phyloP scores from a whole-genome alignment of 148 eudicot genomes.

The Arbutus unedo region DNA sequence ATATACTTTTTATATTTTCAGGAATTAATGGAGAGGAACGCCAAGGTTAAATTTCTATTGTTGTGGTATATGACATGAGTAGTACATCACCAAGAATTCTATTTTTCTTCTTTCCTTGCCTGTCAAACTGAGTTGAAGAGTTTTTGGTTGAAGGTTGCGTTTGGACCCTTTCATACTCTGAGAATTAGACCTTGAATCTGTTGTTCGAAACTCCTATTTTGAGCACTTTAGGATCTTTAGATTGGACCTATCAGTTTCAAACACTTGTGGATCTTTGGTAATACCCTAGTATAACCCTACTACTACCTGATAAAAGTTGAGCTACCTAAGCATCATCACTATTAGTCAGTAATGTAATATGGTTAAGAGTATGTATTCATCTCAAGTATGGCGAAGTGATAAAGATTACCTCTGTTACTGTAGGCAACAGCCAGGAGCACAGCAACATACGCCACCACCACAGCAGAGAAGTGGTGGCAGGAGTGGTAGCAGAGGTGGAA shows the following conservation, averaged over 20 bases:
- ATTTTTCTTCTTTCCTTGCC: background rate
- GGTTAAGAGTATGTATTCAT: background rate
- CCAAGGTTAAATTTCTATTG: background rate
- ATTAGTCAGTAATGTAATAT: background rate
- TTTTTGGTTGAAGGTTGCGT: background rate
- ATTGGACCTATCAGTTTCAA: background rate
- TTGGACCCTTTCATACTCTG: background rate
- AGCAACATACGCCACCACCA: constrained; percentile 54
- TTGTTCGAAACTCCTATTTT: background rate
- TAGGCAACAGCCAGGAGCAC: constrained; percentile 87
- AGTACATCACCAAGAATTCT: background rate
- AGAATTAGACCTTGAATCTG: background rate
- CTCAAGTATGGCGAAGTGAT: background rate
- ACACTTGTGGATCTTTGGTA: too few relatives aligned
- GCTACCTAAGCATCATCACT: background rate
- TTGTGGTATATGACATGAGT: background rate
- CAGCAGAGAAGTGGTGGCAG: constrained; percentile 52
- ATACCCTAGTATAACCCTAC: too few relatives aligned
- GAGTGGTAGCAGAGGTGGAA: constrained; percentile 49
- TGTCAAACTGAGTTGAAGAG: background rate
- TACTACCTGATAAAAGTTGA: background rate
- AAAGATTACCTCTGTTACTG: constrained; percentile 13
- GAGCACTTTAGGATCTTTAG: background rate
- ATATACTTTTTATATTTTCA: background rate
- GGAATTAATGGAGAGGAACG: background rate